Evolutionary conservation across 192 early-diverging fungal species (phyloP).

Genomic region (Lunasporangiospora selenospora): DNA sequence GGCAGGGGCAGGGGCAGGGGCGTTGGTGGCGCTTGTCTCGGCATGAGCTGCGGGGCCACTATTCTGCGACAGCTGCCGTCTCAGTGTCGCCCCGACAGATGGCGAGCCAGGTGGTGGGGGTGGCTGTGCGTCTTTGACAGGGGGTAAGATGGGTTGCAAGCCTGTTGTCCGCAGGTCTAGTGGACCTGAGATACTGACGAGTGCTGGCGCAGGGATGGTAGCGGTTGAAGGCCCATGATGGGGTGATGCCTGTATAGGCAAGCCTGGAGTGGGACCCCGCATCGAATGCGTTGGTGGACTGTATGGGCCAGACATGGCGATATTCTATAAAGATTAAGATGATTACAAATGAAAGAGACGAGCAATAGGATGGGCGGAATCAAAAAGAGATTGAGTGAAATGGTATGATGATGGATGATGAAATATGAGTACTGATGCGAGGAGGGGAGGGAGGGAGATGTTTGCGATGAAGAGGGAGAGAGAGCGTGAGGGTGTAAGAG

Average conservation of each 20-base stretch:
- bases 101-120: constrained; percentile 12
- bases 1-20: constrained; percentile 3
- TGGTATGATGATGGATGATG: background rate
- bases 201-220: no score
- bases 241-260: no score
- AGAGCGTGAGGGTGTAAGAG: background rate
- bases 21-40: constrained; percentile 4
- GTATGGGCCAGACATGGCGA: no score
- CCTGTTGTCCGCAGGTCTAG: constrained; percentile 31
- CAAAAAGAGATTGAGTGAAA: background rate
- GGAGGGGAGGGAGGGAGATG: background rate
- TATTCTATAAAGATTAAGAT: no score
- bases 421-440: background rate
- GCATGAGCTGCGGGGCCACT: no score
- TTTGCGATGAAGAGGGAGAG: background rate
- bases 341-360: background rate
- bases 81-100: constrained; percentile 15
- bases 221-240: no score
- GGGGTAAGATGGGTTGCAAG: constrained; percentile 24
- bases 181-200: constrained; percentile 32
- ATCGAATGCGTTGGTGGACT: no score
- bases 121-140: constrained; percentile 22
- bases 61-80: constrained; percentile 27
- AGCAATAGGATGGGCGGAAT: background rate
- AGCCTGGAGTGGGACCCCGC: no score